A percentile compares a stretch with the other conserved stretches of the same genome.
Evolutionary conservation across 495 filamentous ascomycete species (phyloP).

Genomic region (Collariella sp.): DNA sequence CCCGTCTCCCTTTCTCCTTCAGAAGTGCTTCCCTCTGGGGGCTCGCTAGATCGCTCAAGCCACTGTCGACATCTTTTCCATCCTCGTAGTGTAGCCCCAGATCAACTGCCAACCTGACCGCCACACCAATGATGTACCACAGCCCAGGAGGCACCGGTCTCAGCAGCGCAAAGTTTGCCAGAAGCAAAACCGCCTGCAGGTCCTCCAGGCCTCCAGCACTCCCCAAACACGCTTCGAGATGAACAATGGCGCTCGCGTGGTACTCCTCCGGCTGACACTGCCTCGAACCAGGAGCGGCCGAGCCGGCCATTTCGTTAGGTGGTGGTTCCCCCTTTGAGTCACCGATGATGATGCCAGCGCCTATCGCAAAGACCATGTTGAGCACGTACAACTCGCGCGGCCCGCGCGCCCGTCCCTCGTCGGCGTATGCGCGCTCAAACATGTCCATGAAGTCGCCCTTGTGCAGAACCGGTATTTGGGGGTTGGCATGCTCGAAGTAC

Average conservation of each 20-base stretch:
- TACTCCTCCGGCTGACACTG: conserved; percentile 91
- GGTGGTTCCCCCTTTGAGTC: conserved; percentile 30
- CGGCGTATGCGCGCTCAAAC: conserved; percentile 67
- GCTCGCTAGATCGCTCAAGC: conserved; percentile 11
- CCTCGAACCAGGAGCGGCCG: conserved; percentile 23
- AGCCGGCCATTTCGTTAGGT: conserved; percentile 12
- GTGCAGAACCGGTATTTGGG: conserved; percentile 89
- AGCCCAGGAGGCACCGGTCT: conserved; percentile 85
- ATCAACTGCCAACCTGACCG: conserved; percentile 81
- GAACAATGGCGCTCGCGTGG: conserved; percentile 85
- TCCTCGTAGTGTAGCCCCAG: conserved; percentile 91
- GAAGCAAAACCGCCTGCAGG: conserved; percentile 79
- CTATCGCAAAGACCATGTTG: conserved; percentile 97
- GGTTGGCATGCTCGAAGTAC: conserved; percentile 94
- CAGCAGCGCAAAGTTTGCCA: conserved; percentile 85
- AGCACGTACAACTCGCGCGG: conserved; percentile 82
- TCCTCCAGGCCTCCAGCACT: conserved; percentile 80
- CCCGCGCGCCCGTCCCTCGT: conserved; percentile 59
- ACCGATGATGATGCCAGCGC: conserved; percentile 83
- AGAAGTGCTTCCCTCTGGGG: conserved; percentile 23
- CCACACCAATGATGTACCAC: conserved; percentile 96
- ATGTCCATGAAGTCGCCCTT: conserved; percentile 77
- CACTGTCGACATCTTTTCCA: conserved; percentile 52
- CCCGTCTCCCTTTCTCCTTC: conserved; percentile 60
- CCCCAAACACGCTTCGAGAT: conserved; percentile 79